Evolutionary conservation across 2,329 filamentous ascomycete genomes (phyloP).

Genomic region (Exophiala aquamarina): DNA sequence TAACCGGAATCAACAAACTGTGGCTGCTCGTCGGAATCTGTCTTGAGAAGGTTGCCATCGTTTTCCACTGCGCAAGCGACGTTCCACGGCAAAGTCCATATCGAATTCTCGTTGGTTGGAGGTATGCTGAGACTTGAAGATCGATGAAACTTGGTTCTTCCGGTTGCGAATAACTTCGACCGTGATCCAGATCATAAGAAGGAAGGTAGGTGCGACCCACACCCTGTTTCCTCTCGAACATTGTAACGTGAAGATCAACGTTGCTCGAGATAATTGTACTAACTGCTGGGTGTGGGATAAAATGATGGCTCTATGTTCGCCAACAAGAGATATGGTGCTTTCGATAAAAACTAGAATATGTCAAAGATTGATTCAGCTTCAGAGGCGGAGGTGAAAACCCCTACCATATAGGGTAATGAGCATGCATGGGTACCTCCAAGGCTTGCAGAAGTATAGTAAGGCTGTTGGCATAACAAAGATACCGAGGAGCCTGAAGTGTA

Average conservation of each 20-base stretch:
- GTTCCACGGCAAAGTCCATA: not conserved
- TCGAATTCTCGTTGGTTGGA: not conserved
- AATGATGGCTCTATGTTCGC: conserved; percentile 7
- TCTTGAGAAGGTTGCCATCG: not conserved
- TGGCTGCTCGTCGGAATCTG: not conserved
- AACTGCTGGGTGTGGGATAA: not conserved
- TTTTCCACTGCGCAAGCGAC: not conserved
- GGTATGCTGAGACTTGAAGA: not conserved
- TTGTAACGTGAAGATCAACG: not conserved
- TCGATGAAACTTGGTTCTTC: not conserved
- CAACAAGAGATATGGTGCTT: conserved; percentile 11
- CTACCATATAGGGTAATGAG: conserved; percentile 19
- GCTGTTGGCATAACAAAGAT: conserved; percentile 12
- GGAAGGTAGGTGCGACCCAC: not conserved
- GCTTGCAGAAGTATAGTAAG: conserved; percentile 16
- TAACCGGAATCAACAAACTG: not conserved
- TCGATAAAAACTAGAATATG: conserved; percentile 16
- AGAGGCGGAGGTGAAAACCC: too few species aligned
- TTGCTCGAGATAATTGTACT: not conserved
- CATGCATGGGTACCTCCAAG: conserved; percentile 14
- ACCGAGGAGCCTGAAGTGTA: conserved; percentile 17
- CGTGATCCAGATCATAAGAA: not conserved
- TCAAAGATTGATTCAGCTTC: not conserved
- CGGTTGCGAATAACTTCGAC: not conserved
- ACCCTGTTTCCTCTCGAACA: not conserved